A percentile compares a stretch with the other conserved stretches of the same genome.
Evolutionary conservation across 768 basidiomycete species (phyloP).

Genomic region (Lentinula sp.): DNA sequence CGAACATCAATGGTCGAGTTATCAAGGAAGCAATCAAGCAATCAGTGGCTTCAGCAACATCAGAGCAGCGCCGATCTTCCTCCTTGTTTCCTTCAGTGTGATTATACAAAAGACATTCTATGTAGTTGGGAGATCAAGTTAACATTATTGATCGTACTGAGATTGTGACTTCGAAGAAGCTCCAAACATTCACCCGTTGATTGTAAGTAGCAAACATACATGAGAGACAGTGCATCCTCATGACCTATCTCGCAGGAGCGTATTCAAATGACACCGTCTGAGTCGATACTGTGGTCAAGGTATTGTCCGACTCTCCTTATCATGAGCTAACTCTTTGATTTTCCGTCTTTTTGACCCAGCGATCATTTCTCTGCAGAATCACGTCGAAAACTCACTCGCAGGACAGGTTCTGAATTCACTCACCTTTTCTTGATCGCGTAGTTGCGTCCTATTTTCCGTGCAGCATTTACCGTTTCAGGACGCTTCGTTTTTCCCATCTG

Average conservation of each 20-base stretch:
- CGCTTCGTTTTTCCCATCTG: conserved; percentile 83
- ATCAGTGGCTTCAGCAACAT: background rate
- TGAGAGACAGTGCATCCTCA: background rate
- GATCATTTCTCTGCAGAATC: conserved; percentile 63
- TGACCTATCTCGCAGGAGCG: background rate
- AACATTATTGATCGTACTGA: background rate
- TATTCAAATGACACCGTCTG: background rate
- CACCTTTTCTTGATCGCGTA: conserved; percentile 74
- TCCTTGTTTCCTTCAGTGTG: background rate
- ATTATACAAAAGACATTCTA: background rate
- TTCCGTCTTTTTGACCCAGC: conserved; percentile 66
- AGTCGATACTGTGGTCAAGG: background rate
- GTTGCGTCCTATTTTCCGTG: conserved; percentile 58
- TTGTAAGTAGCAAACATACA: no score
- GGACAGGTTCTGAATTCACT: conserved; percentile 9
- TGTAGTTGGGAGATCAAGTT: background rate
- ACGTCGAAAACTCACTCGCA: background rate
- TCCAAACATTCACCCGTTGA: background rate
- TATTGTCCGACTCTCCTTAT: background rate
- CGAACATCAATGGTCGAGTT: background rate
- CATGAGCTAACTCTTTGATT: conserved; percentile 22
- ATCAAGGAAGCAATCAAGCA: background rate
- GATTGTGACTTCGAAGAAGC: background rate
- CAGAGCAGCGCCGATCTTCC: background rate
- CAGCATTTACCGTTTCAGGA: conserved; percentile 66